Evolutionary conservation across 2,329 filamentous ascomycete genomes (phyloP), one percentile per base, ranked within the genome.

Genomic region (Penicillium freii): DNA sequence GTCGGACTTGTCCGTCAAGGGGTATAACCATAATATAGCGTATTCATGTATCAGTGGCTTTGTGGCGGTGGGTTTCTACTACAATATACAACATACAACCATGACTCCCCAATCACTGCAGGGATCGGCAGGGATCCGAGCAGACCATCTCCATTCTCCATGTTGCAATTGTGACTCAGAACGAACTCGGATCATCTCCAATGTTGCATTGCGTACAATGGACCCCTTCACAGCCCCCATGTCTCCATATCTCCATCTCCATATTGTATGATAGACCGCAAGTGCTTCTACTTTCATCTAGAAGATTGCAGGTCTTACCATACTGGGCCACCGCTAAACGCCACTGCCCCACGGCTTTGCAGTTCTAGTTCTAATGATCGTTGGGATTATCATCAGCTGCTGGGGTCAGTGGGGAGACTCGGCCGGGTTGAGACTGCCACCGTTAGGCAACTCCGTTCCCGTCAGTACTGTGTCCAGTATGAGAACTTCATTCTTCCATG

Each of bases 261-360:
- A 5, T 9, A 1, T 21, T 23, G 29, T 21, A 33, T 11, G 34
- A 29, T 40, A 27, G 9, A 31, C 15, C 8, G 19, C 10, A 55
- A 15, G 19, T 33, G 23, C 15, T 49, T 47, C 45, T 15, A 54
- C 5, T 48, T 48, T n/a, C 17, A 19, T 27, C 15, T 21, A 17
- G 23, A 4, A 31, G 21, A 25, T 4, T 25, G 53, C 38, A 45
- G 38, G 46, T 40, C 42, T n/a, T 56, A 23, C 34, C n/a, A 25
- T 31, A 17, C 27, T 45, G 29, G 46, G 39, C 21, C 48, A 44
- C 38, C 51, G 48, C 23, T 21, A 36, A 40, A 55, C 54, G 59
- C 59, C 61, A 64, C 59, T 19, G 57, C 56, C 53, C 57, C 61
- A 61, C 51, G 56, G 33, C 15, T 13, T 21, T 49, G 44, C 31